phyloP scores from a whole-genome alignment of 139 green algal species.

The Diplosphaera chodatii region DNA sequence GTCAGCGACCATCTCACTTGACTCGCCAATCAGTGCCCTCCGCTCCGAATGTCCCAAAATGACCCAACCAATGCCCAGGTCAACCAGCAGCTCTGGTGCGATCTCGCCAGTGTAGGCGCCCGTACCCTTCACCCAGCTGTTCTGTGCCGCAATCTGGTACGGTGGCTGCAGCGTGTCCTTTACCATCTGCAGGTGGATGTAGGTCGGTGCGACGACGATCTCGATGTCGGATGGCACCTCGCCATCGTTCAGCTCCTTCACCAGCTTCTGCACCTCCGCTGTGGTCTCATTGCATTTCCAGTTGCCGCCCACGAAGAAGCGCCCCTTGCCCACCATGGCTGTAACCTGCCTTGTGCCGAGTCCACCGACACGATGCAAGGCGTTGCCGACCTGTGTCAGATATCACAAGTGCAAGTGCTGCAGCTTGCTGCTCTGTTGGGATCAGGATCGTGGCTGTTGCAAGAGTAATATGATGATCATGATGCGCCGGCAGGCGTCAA shows the following conservation, averaged over 20 bases:
- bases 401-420: background rate
- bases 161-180: conserved; percentile 32
- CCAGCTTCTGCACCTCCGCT: conserved; percentile 61
- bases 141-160: conserved; percentile 83
- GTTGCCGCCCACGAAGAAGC: conserved; percentile 72
- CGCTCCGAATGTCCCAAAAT: conserved; percentile 97
- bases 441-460: no score
- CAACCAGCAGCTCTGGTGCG: conserved; percentile 41
- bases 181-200: conserved; percentile 72
- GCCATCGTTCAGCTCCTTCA: conserved; percentile 82
- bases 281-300: conserved; percentile 94
- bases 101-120: conserved; percentile 96
- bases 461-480: no score
- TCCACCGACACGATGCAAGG: background rate
- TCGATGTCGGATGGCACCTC: conserved; percentile 65
- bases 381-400: background rate
- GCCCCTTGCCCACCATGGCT: conserved; percentile 21
- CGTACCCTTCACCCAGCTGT: conserved; percentile 77
- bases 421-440: no score
- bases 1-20: conserved; percentile 77
- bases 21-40: conserved; percentile 75
- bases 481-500: no score
- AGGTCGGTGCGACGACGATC: conserved; percentile 87
- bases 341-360: conserved; percentile 15
- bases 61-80: conserved; percentile 75